Base-by-base conservation (phyloP, 1,139 yeast species). In the Meyerozyma sp. region DNA sequence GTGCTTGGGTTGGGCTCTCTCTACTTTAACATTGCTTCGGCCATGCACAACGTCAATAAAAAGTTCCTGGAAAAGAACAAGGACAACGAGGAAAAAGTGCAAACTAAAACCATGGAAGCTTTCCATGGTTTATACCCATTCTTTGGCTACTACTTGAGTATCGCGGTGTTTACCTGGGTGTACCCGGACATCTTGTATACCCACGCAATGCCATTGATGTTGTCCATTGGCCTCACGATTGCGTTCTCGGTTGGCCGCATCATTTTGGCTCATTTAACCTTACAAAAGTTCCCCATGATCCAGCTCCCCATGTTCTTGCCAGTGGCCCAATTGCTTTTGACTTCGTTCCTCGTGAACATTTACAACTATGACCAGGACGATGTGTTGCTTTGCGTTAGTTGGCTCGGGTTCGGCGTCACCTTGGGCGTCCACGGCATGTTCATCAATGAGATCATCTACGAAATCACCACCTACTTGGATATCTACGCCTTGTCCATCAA, bases 241-340 rank as follows among this genome's bases (percentile, higher is more conserved):
- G 96, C 98, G 0, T 84, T 88, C 56, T 73, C 81, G 2, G 97
- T 91, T 18, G 98, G 98, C 4, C 78, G 95, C 59, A 88, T 91
- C 54, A 91, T 91, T 56, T 73, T 87, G 46, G 94, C 90, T 3
- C 97, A 91, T 63, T 79, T 91, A 56, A 89, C 97, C 0, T 66
- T 77, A 45, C 95, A 88, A 58, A 57, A 66, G 3, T 91, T 86
- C 72, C 98, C 98, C 41, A 66, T 72, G 61, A 54, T 75, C 47
- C 87, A 88, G 48, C 75, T 82, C 27, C 89, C 95, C 36, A 75
- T 82, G 75, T 69, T 79, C 40, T 68, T 84, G 27, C 96, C 97
- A 16, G 29, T 70, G 1, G 56, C 67, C 1, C 94, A 89, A 55
- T 58, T 82, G 28, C 36, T 71, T 1, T 45, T 73, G 3, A 73